phyloP scores from a whole-genome alignment of 2,329 filamentous ascomycete genomes.

The Colletotrichum sp. region DNA sequence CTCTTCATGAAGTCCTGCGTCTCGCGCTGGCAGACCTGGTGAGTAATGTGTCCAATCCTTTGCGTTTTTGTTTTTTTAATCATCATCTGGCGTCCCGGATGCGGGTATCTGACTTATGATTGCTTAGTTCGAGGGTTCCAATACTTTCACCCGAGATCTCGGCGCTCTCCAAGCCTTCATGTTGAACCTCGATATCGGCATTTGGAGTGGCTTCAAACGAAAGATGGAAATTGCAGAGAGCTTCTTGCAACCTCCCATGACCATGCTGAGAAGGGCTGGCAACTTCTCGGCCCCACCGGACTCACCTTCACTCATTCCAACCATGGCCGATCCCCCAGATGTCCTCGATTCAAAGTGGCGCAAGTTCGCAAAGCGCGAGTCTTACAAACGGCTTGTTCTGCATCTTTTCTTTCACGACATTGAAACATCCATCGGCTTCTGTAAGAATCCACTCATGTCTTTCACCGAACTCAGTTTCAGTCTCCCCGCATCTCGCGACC shows the following conservation, averaged over 20 bases:
- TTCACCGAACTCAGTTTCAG: slow-evolving; percentile 34
- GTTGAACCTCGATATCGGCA: slow-evolving; percentile 34
- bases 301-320: neutral
- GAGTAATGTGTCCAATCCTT: neutral
- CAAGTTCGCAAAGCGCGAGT: slow-evolving; percentile 33
- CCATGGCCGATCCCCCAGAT: slow-evolving; percentile 5
- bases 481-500: slow-evolving; percentile 24
- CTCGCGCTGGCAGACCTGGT: slow-evolving; percentile 28
- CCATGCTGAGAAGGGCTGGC: slow-evolving; percentile 39
- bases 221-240: slow-evolving; percentile 46
- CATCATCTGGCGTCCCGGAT: neutral
- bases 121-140: slow-evolving; percentile 36
- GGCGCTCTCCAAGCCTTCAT: slow-evolving; percentile 36
- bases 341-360: slow-evolving; percentile 22
- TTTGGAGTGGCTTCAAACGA: slow-evolving; percentile 41
- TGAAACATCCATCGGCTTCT: slow-evolving; percentile 30
- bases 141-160: slow-evolving; percentile 33
- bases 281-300: slow-evolving; percentile 27
- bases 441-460: slow-evolving; percentile 32
- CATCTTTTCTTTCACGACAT: slow-evolving; percentile 33
- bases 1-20: slow-evolving; percentile 42
- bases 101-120: neutral
- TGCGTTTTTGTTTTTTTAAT: neutral
- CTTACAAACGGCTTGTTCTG: slow-evolving; percentile 34
- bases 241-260: slow-evolving; percentile 38